Evolutionary conservation across 768 basidiomycete species (phyloP), one percentile per base, ranked within the genome.

Genomic region (Floccularia luteovirens): DNA sequence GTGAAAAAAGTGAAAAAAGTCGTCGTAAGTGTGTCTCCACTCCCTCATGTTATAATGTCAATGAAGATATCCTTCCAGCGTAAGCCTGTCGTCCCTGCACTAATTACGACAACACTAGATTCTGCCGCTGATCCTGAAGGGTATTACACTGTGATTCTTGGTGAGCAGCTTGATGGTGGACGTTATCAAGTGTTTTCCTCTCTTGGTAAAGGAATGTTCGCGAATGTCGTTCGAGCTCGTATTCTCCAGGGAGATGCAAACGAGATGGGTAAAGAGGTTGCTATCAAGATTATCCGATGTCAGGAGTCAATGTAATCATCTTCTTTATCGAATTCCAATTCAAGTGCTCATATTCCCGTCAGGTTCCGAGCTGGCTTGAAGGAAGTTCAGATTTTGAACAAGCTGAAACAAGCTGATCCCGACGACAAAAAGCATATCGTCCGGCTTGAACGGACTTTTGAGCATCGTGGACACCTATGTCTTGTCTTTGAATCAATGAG

Each of bases 171-270:
- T 13, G 93, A 96, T 53, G 77, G 82, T 20, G 92, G 89, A 4
- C 77, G 86, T 30, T 99, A 98, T 56, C 90, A 96, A 57, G 90
- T 99, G 7, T 92, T 87, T 49, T 90, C 90, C 35, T 88, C 79
- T 35, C 70, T 98, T n/a, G 96, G 96, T 13, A 93, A 94, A 58
- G 96, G 96, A 35, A 99, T 99, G 94, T 99, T 98, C 58, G 91
- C 92, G 35, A 90, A 89, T 41, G 96, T 99, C 36, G 91, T 97
- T 20, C 77, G 88, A 33, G 94, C 93, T 6, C 79, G 90, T 23
- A 74, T 91, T 7, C 66, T 93, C 31, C 66, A 82, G 61, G 67
- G 70, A 37, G 84, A 86, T 24, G 48, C 69, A 25, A 73, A 78
- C 28, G 68, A 68, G 34, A 48, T 53, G 5, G 66, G 67, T 0